Evolutionary conservation across 345 rosid genomes (phyloP).

Genomic region (Combretum micranthum): DNA sequence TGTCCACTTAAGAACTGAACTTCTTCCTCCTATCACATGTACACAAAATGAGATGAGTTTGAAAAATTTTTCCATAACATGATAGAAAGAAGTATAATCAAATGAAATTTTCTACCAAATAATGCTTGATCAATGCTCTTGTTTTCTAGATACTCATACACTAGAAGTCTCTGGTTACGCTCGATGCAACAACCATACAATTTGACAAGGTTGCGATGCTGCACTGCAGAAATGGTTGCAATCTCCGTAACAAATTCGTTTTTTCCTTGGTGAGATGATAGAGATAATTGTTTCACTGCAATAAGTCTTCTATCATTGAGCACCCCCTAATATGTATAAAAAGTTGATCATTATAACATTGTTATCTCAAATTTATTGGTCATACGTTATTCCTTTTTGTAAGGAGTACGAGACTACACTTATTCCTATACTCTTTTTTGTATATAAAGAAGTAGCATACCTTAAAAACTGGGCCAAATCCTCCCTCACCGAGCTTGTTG

Average conservation of each 20-base stretch:
- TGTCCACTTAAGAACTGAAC: conserved; percentile 34
- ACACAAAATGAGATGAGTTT: neutral
- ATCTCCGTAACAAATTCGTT: conserved; percentile 65
- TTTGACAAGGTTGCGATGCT: conserved; percentile 70
- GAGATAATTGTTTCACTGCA: conserved; percentile 66
- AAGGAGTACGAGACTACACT: too few species aligned
- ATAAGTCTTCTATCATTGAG: conserved; percentile 52
- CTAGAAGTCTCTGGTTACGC: too few species aligned
- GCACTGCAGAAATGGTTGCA: conserved; percentile 55
- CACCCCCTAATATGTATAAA: conserved; percentile 22
- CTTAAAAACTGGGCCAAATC: conserved; percentile 79
- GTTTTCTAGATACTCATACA: too few species aligned
- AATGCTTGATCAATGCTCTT: too few species aligned
- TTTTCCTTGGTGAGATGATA: conserved; percentile 60
- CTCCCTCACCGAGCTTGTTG: conserved; percentile 88
- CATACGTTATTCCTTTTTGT: too few species aligned
- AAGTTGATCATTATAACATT: neutral
- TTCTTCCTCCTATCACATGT: conserved; percentile 25
- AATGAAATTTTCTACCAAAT: conserved; percentile 25
- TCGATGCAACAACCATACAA: too few species aligned
- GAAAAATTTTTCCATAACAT: too few species aligned
- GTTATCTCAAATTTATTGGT: neutral
- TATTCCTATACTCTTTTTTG: neutral
- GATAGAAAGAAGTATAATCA: neutral
- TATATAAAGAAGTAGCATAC: conserved; percentile 15